Evolutionary conservation across 257 asterid genomes (phyloP), one percentile per base, ranked within the genome.

Genomic region (Thymus quinquecostatus): DNA sequence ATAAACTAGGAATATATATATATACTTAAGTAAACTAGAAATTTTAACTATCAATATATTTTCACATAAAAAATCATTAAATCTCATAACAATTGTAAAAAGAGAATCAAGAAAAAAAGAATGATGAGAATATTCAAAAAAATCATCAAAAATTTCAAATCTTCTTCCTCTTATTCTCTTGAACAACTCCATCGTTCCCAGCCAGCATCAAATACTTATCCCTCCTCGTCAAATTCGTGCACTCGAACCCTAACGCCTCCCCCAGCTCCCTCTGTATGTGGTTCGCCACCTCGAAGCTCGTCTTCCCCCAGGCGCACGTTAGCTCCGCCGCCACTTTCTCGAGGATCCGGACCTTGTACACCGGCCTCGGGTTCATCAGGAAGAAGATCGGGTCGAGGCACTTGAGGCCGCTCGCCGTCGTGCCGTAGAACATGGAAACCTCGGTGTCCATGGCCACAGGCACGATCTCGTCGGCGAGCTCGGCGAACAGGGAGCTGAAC

Each of bases 181-280:
- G 63, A 10, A 91, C 96, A 1, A 89, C 70, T 10, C 98, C 98
- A 75, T 93, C 97, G 77, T 91, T 94, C 29, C 98, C 98, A 10
- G 97, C 96, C 12, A 94, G 79, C 92, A 91, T 94, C 86, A 94
- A 74, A 73, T 94, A 94, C 95, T 94, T 94, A 51, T 94, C 96
- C 78, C 85, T 87, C 63, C 98, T 91, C 8, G 99, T 94, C 33
- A 89, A 60, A 56, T 28, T 60, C 0, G 99, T 94, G 76, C 97
- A 91, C 71, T 91, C 89, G 69, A 94, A 94, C 21, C 99, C 99
- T 80, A 94, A 76, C 2, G 96, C 99, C 33, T 71, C 74, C 0
- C 75, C 97, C 68, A 94, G 33, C 28, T 85, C 69, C 36, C 66
- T 85, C 83, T 94, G 99, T 53, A 94, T 82, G n/a, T 86, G 77